A percentile compares a stretch with the other conserved stretches of the same genome.
phyloP scores from a whole-genome alignment of 352 stramenopile genomes.

The Blastocystis sp. region DNA sequence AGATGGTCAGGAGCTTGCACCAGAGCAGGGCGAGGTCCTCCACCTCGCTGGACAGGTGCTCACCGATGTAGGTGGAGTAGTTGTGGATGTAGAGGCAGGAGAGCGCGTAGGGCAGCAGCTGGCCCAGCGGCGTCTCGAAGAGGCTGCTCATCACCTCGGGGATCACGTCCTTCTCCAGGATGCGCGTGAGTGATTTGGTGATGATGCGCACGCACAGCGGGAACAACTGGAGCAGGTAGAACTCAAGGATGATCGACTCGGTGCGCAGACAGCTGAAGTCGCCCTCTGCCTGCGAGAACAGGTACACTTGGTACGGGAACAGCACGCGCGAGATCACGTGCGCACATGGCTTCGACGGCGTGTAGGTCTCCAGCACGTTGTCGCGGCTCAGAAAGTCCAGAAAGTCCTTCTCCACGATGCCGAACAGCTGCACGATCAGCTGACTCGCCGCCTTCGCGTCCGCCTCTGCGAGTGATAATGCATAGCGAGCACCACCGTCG shows the following conservation, averaged over 20 bases:
- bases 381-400: not conserved
- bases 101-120: constrained; percentile 6
- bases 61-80: not conserved
- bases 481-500: not conserved
- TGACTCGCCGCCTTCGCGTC: not conserved
- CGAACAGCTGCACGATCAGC: not conserved
- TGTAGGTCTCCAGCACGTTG: not conserved
- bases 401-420: constrained; percentile 10
- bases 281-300: constrained; percentile 38
- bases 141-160: not conserved
- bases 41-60: not conserved
- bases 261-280: constrained; percentile 40
- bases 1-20: not conserved
- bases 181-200: no score
- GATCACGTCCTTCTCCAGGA: not conserved
- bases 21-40: not conserved
- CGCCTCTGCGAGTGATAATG: not conserved
- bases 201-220: not conserved
- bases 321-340: not conserved
- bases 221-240: constrained; percentile 37
- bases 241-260: constrained; percentile 50
- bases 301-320: constrained; percentile 64
- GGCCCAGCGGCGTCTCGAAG: not conserved
- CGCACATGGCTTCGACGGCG: not conserved
- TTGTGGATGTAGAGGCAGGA: constrained; percentile 14